These are phyloP conservation scores for Digitaria exilis DNA, from an alignment of 202 grass and related monocot species.

Conservation along the genomic window DNA sequence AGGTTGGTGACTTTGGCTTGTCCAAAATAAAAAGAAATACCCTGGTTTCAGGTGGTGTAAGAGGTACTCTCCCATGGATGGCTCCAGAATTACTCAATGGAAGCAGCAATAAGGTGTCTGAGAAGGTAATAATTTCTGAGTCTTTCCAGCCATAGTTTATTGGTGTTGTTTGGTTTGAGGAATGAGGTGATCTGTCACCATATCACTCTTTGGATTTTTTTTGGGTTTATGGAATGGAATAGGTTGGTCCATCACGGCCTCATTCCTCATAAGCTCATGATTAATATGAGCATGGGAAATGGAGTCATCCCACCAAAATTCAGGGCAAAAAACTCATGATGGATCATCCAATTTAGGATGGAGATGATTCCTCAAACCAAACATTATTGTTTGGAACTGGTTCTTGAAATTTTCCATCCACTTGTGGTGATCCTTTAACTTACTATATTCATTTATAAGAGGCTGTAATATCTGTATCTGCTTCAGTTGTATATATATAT, in stretches of 20 bases:
- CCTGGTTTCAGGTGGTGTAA: conserved; percentile 89
- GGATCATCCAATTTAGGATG: not conserved
- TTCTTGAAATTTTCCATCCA: not conserved
- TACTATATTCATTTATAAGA: conserved; percentile 25
- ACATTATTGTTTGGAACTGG: not conserved
- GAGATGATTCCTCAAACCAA: not conserved
- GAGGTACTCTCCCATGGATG: conserved; percentile 96
- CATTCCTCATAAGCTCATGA: not conserved
- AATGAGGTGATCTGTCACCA: not conserved
- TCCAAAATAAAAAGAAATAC: conserved; percentile 98
- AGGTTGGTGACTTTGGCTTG: conserved; percentile 98
- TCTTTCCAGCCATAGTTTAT: not conserved
- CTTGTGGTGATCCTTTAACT: not conserved
- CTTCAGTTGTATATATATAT: not conserved
- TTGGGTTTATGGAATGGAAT: not conserved
- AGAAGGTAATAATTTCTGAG: conserved; percentile 66
- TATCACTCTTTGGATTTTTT: not conserved
- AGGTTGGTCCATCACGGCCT: not conserved
- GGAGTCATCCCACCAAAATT: not conserved
- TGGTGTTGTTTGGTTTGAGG: not conserved
- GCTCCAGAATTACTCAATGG: conserved; percentile 92
- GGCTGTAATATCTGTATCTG: not conserved
- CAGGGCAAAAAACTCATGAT: not conserved
- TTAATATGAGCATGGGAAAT: not conserved
- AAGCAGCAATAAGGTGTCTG: conserved; percentile 94